A percentile compares a stretch with the other conserved stretches of the same genome.
These are phyloP conservation scores for Colletotrichum endophyticum DNA, from an alignment of 2,329 filamentous ascomycete species.

Conservation along the genomic window DNA sequence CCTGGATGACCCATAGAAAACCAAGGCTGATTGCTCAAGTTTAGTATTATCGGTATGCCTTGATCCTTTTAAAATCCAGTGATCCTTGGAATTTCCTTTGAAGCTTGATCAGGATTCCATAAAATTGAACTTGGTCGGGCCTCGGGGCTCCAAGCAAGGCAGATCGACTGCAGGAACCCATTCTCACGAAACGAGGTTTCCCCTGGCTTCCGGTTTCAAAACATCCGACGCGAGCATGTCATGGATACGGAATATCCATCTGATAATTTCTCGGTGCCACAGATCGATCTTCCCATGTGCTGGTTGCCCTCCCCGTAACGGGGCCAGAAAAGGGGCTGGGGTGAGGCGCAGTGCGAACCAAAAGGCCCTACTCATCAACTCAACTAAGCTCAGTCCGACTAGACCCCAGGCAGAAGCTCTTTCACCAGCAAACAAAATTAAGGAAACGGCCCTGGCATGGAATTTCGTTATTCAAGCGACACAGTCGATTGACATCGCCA, in stretches of 20 bases:
- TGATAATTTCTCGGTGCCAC: too few relatives aligned
- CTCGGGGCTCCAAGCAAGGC: background rate
- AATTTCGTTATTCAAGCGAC: background rate
- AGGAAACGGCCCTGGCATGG: background rate
- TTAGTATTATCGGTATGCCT: background rate
- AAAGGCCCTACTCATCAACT: background rate
- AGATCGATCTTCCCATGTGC: background rate
- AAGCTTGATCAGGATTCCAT: rapidly evolving
- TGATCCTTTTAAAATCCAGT: rapidly evolving
- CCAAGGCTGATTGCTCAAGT: background rate
- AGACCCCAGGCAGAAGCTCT: background rate
- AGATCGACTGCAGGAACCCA: background rate
- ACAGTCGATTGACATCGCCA: background rate
- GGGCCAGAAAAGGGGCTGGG: background rate
- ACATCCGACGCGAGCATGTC: background rate
- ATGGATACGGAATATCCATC: background rate
- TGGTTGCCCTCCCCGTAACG: background rate
- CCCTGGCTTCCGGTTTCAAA: background rate
- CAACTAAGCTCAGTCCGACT: background rate
- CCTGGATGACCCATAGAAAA: background rate
- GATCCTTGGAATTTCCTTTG: background rate
- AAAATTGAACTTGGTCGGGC: background rate
- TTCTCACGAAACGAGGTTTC: background rate
- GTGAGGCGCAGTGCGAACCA: background rate
- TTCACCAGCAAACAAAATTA: background rate